Evolutionary conservation across 768 basidiomycete genomes (phyloP).

Genomic region (Macrolepiota dolichaula): DNA sequence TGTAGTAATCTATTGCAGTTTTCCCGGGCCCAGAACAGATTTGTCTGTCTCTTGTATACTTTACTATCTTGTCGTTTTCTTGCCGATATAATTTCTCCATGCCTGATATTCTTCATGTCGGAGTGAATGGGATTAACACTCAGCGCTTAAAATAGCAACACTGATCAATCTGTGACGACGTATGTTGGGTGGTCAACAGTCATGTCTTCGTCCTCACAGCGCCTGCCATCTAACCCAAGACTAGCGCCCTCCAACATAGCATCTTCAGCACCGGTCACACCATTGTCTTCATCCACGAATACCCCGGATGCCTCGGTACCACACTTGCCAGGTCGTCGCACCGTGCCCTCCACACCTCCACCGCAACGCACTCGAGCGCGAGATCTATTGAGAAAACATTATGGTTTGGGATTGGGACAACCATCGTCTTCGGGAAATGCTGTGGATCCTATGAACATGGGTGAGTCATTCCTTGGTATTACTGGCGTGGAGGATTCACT

Average conservation of each 20-base stretch:
- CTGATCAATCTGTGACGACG: not conserved
- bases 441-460: conserved; percentile 80
- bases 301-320: not conserved
- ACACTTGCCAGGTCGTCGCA: not conserved
- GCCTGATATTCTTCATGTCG: not conserved
- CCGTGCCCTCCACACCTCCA: conserved; percentile 2
- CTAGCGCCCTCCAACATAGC: not conserved
- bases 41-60: not conserved
- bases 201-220: conserved; percentile 5
- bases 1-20: conserved; percentile 5
- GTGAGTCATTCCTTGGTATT: conserved; percentile 30
- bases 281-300: conserved; percentile 10
- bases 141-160: not conserved
- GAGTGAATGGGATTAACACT: too few species aligned
- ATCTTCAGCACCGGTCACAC: conserved; percentile 12
- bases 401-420: conserved; percentile 76
- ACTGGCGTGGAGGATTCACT: not conserved
- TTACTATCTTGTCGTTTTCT: not conserved
- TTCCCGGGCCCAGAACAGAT: not conserved
- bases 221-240: not conserved
- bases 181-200: not conserved
- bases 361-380: conserved; percentile 48
- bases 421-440: conserved; percentile 52
- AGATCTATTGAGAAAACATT: conserved; percentile 81
- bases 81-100: not conserved